Base-by-base conservation (phyloP, 2,329 filamentous ascomycete species). In the Alternaria alternata region DNA sequence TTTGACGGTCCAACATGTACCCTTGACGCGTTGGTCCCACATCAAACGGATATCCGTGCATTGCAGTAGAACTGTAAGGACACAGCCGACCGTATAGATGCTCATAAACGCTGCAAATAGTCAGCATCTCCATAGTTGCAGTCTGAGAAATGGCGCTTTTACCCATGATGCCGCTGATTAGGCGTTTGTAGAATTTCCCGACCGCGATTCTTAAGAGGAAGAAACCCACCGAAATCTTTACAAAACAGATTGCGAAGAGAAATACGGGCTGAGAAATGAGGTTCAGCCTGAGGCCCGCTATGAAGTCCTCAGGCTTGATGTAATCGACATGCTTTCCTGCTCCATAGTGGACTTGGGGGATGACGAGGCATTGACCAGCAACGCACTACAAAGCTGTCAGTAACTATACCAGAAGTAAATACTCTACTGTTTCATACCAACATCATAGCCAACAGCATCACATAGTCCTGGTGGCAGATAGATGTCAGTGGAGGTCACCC, bases 151-250 rank as follows among this genome's bases (percentile, higher is more conserved):
- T 26, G 24, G 24, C 24, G 24, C 24, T 26, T 26, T 26, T 28
- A 82, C 81, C 72, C 67, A 85, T 82, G n/a, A 81, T 73, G 3
- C 69, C 71, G 61, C 78, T 80, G 22, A 85, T 78, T 46, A 81
- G 76, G 16, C 71, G 70, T 41, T 78, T 78, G 69, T 82, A 83
- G 6, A 72, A 72, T 39, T 74, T 76, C 12, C 71, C 68, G 20
- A 78, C 73, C 16, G 81, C 80, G 28, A 84, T 72, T 34, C 83
- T 76, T 38, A 85, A 76, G 20, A 86, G 72, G 64, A 85, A 84
- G 43, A 82, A 78, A 7, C 79, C 81, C 32, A 85, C 78, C 0
- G 83, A 84, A 9, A 84, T 72, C 66, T 85, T 86, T 62, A 84
- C 79, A 3, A 81, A 65, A 32, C 78, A 76, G 4, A 82, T 80